Base-by-base conservation (phyloP, 176 grass and related monocot species). In the Aegilops umbellulata region DNA sequence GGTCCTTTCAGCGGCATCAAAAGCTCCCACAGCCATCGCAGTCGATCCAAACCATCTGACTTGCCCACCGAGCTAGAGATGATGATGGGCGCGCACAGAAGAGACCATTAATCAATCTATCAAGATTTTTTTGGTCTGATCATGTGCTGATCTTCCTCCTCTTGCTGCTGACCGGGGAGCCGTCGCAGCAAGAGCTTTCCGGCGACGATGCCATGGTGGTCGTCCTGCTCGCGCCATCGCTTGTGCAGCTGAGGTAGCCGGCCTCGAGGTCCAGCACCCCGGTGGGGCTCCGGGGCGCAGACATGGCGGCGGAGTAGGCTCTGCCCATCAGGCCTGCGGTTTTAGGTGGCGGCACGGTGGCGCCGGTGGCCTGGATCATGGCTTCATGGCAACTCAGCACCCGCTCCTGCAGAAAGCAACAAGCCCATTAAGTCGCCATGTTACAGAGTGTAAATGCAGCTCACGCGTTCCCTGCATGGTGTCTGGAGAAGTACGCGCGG, bases 241-340 rank as follows among this genome's bases (percentile, higher is more conserved):
- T 91, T 8, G 81, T 78, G 87, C 90, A 99, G 92, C 94, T 97
- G 5, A 99, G 87, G 91, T 94, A 94, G 82, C 88, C 92, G 17
- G 92, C 92, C 79, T 99, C 97, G 5, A 99, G 44, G 86, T 99
- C 97, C 10, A 99, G 44, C 79, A 99, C 97, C 9, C 94, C 94
- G 27, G 93, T 94, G 29, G 97, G 97, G 90, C 97, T 99, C 42
- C 25, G 82, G 3, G 94, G 97, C 44, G 87, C 84, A 20, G 86
- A 27, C 70, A 73, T 13, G 38, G 17, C 66, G 11, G 34, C 87
- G 30, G 65, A 31, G 36, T 79, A 41, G 58, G 74, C 82, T n/a
- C 41, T 32, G 26, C 82, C 63, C 67, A 17, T 51, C 47, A 36
- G 47, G 31, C 25, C 39, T 72, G 47, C 81, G 58, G 86, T 63